Conservation (phyloP, 495 filamentous ascomycete genomes). For the Lophiostoma macrostomum region DNA sequence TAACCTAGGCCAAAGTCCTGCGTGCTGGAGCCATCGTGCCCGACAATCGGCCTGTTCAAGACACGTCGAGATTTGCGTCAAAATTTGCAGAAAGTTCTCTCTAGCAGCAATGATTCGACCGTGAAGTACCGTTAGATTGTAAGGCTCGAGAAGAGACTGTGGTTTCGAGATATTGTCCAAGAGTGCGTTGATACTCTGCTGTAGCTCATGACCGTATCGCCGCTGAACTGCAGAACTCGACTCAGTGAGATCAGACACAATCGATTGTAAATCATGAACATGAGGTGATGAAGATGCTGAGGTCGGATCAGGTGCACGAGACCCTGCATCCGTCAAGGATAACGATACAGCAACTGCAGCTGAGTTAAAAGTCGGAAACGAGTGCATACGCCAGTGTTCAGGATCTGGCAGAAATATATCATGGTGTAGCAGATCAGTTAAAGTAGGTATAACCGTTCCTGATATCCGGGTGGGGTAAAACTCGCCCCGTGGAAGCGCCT, state of each 20-base stretch:
- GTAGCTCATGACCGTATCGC: constrained; percentile 9
- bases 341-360: no score
- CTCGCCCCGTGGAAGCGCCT: no score
- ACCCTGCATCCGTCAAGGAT: no score
- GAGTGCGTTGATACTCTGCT: constrained; percentile 16
- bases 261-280: not conserved
- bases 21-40: constrained; percentile 48
- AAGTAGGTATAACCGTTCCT: no score
- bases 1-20: constrained; percentile 52
- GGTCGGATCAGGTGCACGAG: no score
- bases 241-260: not conserved
- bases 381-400: no score
- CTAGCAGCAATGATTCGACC: not conserved
- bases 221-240: constrained; percentile 1
- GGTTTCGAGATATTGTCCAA: not conserved
- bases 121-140: not conserved
- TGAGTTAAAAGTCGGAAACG: no score
- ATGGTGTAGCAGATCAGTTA: no score
- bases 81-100: constrained; percentile 3
- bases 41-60: constrained; percentile 39
- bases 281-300: not conserved
- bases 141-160: not conserved
- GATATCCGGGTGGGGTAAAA: no score
- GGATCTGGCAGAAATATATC: no score
- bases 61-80: constrained; percentile 30